Evolutionary conservation across 2,329 filamentous ascomycete genomes (phyloP), one percentile per base, ranked within the genome.

Genomic region (Shiraia sp.): DNA sequence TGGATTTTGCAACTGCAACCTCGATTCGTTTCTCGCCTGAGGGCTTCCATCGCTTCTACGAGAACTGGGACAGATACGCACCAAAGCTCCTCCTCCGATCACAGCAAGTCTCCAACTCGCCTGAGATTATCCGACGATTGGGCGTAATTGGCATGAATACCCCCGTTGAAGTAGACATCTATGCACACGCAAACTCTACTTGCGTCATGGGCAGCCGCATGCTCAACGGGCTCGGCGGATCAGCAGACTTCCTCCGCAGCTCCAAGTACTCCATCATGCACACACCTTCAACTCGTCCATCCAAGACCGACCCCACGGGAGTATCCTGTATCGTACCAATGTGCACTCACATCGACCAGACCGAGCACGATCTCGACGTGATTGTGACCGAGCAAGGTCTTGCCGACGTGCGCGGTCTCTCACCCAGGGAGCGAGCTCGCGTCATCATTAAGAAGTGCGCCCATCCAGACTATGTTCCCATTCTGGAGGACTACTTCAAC

Each of bases 81-180:
- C 79, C 86, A 65, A 92, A 91, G 75, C 81, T 95, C 2, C 85
- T 95, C 42, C 83, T 95, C 33, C 87, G 90, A 49, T 85, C 85
- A n/a, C 90, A 95, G 74, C 82, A 88, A 66, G 87, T 95, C 8
- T 91, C 87, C 62, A 95, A 95, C 79, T 87, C 85, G 2, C 90
- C 90, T 45, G 90, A 95, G 72, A 90, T 95, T 72, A 95, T 95
- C 74, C 83, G 88, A 40, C 82, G 90, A 17, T 77, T 95, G 1
- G 90, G 90, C 47, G 85, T 90, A 54, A 95, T 96, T 58, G 90
- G 88, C 68, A 95, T 95, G 90, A 95, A 95, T 79, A 95, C 90
- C 0, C 90, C 90, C 15, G 88, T 95, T 32, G 90, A 95, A 73
- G 90, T 95, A 12, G 90, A 95, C 72, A 95, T 95, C 62, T 95